A percentile compares a stretch with the other conserved stretches of the same genome.
Evolutionary conservation across 768 basidiomycete species (phyloP).

Genomic region (Rhodotorula diobovata): DNA sequence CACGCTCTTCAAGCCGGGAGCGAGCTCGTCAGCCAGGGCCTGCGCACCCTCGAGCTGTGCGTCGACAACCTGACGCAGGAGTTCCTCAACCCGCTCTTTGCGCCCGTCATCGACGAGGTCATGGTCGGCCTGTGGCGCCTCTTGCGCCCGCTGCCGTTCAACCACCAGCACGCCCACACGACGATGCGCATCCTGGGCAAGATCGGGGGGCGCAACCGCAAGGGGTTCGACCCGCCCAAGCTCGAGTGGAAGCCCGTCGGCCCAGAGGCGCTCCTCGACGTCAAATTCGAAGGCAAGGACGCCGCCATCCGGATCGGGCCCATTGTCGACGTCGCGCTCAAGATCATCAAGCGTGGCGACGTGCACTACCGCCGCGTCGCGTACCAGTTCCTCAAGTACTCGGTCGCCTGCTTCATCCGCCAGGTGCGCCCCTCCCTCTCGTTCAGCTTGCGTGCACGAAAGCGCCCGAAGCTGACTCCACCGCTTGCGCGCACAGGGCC

Average conservation of each 20-base stretch:
- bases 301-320: conserved; percentile 65
- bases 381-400: conserved; percentile 59
- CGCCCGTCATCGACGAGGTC: conserved; percentile 82
- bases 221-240: conserved; percentile 70
- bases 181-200: conserved; percentile 95
- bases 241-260: conserved; percentile 68
- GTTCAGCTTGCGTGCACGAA: no score
- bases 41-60: conserved; percentile 94
- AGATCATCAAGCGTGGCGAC: conserved; percentile 56
- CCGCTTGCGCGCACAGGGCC: conserved; percentile 53
- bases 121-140: conserved; percentile 92
- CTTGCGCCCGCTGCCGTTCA: conserved; percentile 76
- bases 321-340: conserved; percentile 61
- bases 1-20: conserved; percentile 78
- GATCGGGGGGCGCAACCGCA: conserved; percentile 86
- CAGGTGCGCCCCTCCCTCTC: conserved; percentile 56
- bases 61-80: conserved; percentile 98
- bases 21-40: conserved; percentile 88
- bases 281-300: conserved; percentile 66
- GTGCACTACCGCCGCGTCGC: conserved; percentile 50
- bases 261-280: conserved; percentile 62
- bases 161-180: conserved; percentile 84
- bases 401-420: conserved; percentile 64
- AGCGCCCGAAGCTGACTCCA: neutral
- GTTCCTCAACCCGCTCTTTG: conserved; percentile 92